Percentiles rank a stretch among this genome's conserved stretches.
Evolutionary conservation across 305 asterid species (phyloP).

Genomic region (Vinca major): DNA sequence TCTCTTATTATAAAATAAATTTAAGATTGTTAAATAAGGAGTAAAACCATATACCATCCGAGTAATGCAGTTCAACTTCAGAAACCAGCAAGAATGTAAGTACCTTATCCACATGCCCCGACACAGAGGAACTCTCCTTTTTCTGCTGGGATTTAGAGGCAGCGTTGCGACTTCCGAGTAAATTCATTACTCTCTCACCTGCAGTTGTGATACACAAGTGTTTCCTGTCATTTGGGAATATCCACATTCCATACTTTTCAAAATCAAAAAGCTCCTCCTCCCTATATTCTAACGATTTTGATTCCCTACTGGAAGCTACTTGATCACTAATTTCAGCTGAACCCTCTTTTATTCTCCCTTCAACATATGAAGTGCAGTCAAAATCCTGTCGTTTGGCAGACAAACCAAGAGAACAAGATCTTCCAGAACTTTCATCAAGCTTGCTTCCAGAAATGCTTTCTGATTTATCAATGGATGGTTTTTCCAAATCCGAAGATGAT

Average conservation of each 20-base stretch:
- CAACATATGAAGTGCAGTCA: constrained; percentile 25
- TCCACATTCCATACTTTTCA: constrained; percentile 53
- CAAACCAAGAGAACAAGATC: constrained; percentile 15
- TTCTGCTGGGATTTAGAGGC: constrained; percentile 29
- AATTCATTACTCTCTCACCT: constrained; percentile 32
- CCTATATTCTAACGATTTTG: constrained; percentile 25
- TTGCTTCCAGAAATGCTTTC: constrained; percentile 27
- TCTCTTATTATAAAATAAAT: background rate
- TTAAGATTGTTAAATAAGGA: background rate
- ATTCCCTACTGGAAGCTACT: constrained; percentile 27
- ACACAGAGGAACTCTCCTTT: constrained; percentile 19
- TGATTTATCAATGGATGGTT: constrained; percentile 28
- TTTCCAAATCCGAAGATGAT: constrained; percentile 20
- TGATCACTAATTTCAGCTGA: constrained; percentile 22
- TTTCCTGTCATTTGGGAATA: constrained; percentile 47
- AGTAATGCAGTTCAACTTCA: background rate
- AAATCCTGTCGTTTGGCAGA: constrained; percentile 16
- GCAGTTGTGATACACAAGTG: constrained; percentile 62
- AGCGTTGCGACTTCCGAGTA: constrained; percentile 18
- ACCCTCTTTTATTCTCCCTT: constrained; percentile 28
- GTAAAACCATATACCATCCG: background rate
- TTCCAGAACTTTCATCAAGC: constrained; percentile 21
- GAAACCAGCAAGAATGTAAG: background rate
- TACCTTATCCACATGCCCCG: constrained; percentile 37
- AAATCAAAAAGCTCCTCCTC: constrained; percentile 34